Evolutionary conservation across 345 rosid genomes (phyloP), one percentile per base, ranked within the genome.

Genomic region (Melaleuca alternifolia): DNA sequence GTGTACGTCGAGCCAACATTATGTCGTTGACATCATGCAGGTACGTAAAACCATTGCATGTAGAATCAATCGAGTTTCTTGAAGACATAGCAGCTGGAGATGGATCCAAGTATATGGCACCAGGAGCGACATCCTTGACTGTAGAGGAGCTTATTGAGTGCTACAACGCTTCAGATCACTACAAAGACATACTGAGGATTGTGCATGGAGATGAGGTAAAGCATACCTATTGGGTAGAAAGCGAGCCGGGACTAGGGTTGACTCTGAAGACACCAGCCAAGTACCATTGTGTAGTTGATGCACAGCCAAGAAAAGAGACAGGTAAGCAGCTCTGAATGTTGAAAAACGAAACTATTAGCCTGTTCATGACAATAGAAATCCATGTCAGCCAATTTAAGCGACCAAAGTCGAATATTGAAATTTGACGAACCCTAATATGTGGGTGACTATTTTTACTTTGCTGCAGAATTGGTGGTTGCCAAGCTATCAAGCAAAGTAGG

Each of bases 201-300:
- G 84, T 85, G 50, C 53, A 50, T 6, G 59, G 41, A 85, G 84
- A 87, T 50, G 85, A 87, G 41, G 86, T 62, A 37, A 88, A 85
- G 89, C 88, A 87, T 21, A 88, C 87, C 82, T 90, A 87, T 37
- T 88, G 89, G 91, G 88, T 90, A 53, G 88, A 88, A 84, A 85
- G 90, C 48, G 90, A 85, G 51, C 88, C 90, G n/a, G 91, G 91
- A 51, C 87, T 87, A 53, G 88, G 90, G 53, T 84, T 88, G 71
- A 83, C 86, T 53, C 90, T 90, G 16, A 87, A 84, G 52, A 88
- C 84, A 14, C 84, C 87, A 83, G 83, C 83, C 57, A 87, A 88
- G 83, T 86, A 82, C 86, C 85, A 84, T 52, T 15, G 1, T 28
- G 56, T 87, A 82, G 81, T 84, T 50, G 85, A 86, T 51, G 65